A percentile compares a stretch with the other conserved stretches of the same genome.
These are phyloP conservation scores for Globisporangium yorkense DNA, from an alignment of 352 stramenopile species.

Conservation along the genomic window DNA sequence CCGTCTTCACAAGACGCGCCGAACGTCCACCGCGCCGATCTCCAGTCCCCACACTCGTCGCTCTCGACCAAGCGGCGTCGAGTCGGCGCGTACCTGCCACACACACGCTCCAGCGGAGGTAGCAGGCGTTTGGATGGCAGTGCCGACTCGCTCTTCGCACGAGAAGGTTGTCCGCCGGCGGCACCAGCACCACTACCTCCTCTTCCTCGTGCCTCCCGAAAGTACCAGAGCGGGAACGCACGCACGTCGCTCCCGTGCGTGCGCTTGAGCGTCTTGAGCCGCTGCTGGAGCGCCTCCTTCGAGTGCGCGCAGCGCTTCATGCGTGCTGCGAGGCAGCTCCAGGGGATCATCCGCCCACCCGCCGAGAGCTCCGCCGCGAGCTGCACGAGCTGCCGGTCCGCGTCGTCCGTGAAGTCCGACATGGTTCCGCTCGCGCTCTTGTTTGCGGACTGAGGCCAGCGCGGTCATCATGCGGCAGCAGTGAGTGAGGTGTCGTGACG, in stretches of 20 bases:
- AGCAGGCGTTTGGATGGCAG: background rate
- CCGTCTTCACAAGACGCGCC: background rate
- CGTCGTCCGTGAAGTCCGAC: constrained; percentile 50
- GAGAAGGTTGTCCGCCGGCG: background rate
- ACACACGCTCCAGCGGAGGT: background rate
- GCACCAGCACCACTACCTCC: no score
- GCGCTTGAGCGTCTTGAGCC: constrained; percentile 55
- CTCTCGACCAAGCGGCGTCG: background rate
- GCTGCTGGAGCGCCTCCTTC: constrained; percentile 35
- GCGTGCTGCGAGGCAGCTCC: constrained; percentile 20
- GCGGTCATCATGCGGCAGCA: background rate
- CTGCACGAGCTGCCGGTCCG: constrained; percentile 52
- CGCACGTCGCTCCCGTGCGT: constrained; percentile 26
- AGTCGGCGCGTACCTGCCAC: no score
- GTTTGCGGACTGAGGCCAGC: background rate
- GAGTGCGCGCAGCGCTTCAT: constrained; percentile 25
- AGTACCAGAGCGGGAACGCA: constrained; percentile 37
- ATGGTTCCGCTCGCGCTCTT: constrained; percentile 9
- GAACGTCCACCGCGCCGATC: background rate
- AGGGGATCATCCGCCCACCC: constrained; percentile 19
- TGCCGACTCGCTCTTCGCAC: background rate
- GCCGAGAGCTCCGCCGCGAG: constrained; percentile 18
- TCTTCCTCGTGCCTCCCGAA: constrained; percentile 11
- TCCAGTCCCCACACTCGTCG: background rate
- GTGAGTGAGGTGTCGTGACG: background rate